Conservation (phyloP, 202 grass and related monocot species). For the Panicum virgatum region DNA sequence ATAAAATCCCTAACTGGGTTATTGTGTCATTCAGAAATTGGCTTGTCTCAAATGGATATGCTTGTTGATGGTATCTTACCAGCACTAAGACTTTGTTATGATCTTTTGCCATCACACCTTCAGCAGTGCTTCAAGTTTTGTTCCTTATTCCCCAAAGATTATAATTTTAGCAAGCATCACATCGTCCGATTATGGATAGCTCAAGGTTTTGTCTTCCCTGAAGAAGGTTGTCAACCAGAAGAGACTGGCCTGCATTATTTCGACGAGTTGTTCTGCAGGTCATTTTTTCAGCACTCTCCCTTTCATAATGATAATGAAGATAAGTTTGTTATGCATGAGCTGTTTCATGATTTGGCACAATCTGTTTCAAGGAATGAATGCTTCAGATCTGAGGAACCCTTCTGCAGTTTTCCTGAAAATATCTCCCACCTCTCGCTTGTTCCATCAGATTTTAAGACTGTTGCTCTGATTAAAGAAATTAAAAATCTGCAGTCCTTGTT, state of each 20-base stretch:
- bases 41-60: background rate
- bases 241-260: slow-evolving; percentile 36
- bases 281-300: slow-evolving; percentile 33
- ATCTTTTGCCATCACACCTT: slow-evolving; percentile 32
- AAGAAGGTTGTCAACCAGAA: background rate
- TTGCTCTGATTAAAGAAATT: background rate
- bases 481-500: slow-evolving; percentile 18
- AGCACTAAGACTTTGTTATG: slow-evolving; percentile 27
- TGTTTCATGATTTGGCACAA: slow-evolving; percentile 40
- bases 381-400: slow-evolving; percentile 12
- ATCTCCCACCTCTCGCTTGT: slow-evolving; percentile 19
- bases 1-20: slow-evolving; percentile 32
- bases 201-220: slow-evolving; percentile 27
- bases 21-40: background rate
- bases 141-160: slow-evolving; percentile 30
- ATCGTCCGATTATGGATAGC: slow-evolving; percentile 35
- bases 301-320: background rate
- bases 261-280: slow-evolving; percentile 31
- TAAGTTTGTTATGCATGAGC: slow-evolving; percentile 35
- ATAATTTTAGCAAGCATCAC: slow-evolving; percentile 17
- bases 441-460: background rate
- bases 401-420: slow-evolving; percentile 17
- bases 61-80: background rate
- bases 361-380: slow-evolving; percentile 27
- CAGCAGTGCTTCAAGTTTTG: slow-evolving; percentile 43